Evolutionary conservation across 192 early-diverging fungal genomes (phyloP).

Genomic region (Gonapodya sp.): DNA sequence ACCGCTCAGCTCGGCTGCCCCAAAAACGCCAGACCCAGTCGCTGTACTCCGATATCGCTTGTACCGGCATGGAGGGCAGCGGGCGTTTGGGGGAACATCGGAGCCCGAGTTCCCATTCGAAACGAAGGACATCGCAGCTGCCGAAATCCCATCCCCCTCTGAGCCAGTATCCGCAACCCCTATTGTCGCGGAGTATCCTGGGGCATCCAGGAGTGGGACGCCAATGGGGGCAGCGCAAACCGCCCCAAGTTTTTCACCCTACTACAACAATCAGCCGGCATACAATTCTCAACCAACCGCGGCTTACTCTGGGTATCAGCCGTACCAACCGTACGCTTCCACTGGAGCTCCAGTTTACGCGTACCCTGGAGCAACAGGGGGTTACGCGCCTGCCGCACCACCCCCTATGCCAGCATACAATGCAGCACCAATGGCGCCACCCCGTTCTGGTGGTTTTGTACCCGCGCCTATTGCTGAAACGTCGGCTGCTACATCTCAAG

Average conservation of each 20-base stretch:
- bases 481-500: background rate
- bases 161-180: constrained; percentile 3
- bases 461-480: background rate
- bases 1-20: background rate
- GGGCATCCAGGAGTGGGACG: background rate
- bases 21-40: background rate
- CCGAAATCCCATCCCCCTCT: constrained; percentile 18
- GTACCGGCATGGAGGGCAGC: constrained; percentile 8
- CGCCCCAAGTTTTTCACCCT: background rate
- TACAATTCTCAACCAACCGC: background rate
- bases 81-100: constrained; percentile 18
- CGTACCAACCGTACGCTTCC: background rate
- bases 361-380: background rate
- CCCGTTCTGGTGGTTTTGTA: background rate
- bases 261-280: background rate
- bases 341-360: background rate
- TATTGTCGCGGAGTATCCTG: background rate
- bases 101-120: constrained; percentile 24
- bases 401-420: too few relatives aligned
- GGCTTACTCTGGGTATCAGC: background rate
- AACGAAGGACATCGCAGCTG: constrained; percentile 19
- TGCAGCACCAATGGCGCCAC: background rate
- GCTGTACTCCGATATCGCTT: constrained; percentile 9
- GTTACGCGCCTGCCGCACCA: background rate
- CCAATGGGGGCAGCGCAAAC: background rate